Conservation (phyloP, 2,329 filamentous ascomycete genomes). For the Penicillium aurantiogriseum region DNA sequence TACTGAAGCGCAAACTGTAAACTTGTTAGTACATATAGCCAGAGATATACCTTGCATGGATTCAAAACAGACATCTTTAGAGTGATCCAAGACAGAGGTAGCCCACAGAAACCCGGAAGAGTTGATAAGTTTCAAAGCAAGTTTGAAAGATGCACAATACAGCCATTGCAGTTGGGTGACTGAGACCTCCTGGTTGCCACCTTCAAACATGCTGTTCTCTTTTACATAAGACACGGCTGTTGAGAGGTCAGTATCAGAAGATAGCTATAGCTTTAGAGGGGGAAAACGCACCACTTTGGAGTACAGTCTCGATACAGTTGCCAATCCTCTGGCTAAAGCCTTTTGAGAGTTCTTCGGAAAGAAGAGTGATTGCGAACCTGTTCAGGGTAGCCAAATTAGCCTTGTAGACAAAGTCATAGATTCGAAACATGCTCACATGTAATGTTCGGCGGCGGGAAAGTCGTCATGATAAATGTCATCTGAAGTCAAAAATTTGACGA, state of each 20-base stretch:
- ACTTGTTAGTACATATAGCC: not conserved
- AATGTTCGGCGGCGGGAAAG: conserved; percentile 1
- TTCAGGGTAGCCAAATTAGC: not conserved
- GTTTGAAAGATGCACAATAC: not conserved
- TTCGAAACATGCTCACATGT: not conserved
- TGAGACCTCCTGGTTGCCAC: not conserved
- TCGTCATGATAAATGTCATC: not conserved
- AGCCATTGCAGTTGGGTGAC: conserved; percentile 6
- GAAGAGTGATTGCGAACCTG: conserved; percentile 3
- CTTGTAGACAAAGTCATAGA: not conserved
- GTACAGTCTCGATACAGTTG: not conserved
- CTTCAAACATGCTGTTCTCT: not conserved
- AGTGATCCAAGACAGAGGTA: not conserved
- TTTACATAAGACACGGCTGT: not conserved
- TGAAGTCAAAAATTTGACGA: not conserved
- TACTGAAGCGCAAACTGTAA: conserved; percentile 2
- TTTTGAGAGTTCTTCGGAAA: not conserved
- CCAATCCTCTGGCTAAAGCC: not conserved
- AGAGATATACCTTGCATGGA: not conserved
- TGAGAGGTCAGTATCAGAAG: not conserved
- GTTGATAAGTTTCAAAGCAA: not conserved
- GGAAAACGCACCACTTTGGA: not conserved
- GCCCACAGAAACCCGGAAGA: not conserved
- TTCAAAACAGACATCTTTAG: not conserved
- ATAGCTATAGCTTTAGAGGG: not conserved